phyloP scores from a whole-genome alignment of 1,139 yeast genomes.

The Nakaseomyces nivariensis region DNA sequence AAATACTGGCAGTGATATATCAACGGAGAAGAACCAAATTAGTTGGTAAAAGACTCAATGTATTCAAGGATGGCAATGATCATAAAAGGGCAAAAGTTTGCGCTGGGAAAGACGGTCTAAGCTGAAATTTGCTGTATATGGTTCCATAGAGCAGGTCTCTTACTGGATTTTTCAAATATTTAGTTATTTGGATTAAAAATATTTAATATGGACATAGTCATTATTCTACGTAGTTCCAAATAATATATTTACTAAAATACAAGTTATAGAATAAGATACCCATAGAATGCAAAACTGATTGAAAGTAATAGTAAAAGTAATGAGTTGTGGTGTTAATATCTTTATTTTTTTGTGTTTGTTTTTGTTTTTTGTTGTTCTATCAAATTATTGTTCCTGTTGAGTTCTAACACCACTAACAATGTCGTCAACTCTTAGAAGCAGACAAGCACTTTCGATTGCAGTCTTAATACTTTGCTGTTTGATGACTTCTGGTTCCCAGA shows the following conservation, averaged over 20 bases:
- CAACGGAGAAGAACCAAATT: slow-evolving; percentile 6
- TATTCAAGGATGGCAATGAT: not conserved
- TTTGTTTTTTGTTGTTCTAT: not conserved
- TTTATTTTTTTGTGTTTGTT: not conserved
- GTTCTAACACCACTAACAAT: slow-evolving; percentile 91
- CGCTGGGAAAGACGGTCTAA: not conserved
- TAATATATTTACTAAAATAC: not conserved
- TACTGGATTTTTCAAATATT: not conserved
- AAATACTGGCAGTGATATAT: slow-evolving; percentile 41
- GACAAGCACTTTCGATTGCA: slow-evolving; percentile 92
- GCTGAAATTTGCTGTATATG: no score
- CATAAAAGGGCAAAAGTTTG: not conserved
- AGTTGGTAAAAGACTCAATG: not conserved
- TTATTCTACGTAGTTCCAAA: not conserved
- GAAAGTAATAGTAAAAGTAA: not conserved
- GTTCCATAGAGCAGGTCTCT: not conserved
- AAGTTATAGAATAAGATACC: not conserved
- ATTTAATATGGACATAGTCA: not conserved
- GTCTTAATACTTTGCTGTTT: slow-evolving; percentile 95
- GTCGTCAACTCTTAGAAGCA: slow-evolving; percentile 90
- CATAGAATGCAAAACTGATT: not conserved
- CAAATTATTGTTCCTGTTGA: slow-evolving; percentile 20
- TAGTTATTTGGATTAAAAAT: not conserved
- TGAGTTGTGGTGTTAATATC: not conserved
- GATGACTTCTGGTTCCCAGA: slow-evolving; percentile 98